Conservation (phyloP, 164 flowering plant genomes). For the Dillenia suffruticosa region DNA sequence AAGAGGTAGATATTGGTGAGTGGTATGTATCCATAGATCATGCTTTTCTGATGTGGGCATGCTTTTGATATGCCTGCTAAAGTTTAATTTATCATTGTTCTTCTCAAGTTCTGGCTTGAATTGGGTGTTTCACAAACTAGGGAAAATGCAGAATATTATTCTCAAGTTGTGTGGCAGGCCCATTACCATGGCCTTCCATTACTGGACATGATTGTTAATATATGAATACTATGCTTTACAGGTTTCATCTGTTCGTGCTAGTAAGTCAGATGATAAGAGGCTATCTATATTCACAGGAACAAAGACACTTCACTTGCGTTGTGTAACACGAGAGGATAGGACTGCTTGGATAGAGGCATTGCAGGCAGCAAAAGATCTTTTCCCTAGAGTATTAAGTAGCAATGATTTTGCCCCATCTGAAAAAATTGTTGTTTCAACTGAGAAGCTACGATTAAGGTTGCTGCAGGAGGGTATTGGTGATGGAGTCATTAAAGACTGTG, state of each 20-base stretch:
- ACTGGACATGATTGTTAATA: neutral
- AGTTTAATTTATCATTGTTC: too few species aligned
- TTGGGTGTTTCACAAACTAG: too few species aligned
- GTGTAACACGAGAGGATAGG: conserved; percentile 77
- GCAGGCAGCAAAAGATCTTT: conserved; percentile 75
- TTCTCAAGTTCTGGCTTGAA: too few species aligned
- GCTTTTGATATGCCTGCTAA: too few species aligned
- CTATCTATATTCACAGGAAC: conserved; percentile 92
- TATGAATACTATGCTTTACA: conserved; percentile 25
- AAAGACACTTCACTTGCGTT: conserved; percentile 91
- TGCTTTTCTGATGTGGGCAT: too few species aligned
- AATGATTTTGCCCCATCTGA: conserved; percentile 63
- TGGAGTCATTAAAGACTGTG: conserved; percentile 69
- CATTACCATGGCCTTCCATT: too few species aligned
- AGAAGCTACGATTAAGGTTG: conserved; percentile 65
- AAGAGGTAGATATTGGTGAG: too few species aligned
- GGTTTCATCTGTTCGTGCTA: conserved; percentile 95
- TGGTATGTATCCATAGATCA: too few species aligned
- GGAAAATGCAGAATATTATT: too few species aligned
- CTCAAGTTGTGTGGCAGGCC: too few species aligned
- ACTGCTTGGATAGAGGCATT: conserved; percentile 88
- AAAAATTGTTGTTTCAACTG: conserved; percentile 80
- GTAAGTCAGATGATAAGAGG: conserved; percentile 96
- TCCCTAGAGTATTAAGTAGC: conserved; percentile 67
- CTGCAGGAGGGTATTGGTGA: conserved; percentile 75